Base-by-base conservation (phyloP, 441 rosid species). In the Pelargonium cotyledonis region DNA sequence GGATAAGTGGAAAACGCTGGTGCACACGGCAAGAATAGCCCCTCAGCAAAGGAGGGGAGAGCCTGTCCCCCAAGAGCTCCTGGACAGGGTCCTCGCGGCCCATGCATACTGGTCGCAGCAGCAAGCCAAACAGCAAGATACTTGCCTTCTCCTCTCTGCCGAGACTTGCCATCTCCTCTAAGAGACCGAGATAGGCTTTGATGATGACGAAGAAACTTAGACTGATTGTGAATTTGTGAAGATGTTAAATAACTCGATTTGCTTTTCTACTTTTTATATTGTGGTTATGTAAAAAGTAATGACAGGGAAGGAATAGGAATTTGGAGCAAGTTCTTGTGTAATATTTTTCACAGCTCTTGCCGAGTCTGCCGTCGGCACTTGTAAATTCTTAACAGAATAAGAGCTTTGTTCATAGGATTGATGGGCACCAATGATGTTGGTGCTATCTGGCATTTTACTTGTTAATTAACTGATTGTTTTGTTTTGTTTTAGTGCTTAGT, bases 1-100 rank as follows among this genome's bases (percentile, higher is more conserved):
- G 98, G 99, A 95, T 79, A 95, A 95, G 74, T 95, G 99, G 99
- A 95, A 92, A 82, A 92, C 98, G 14, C 86, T 95, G 62, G 95
- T 95, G 74, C 98, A 92, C 82, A 95, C 97, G 4, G 95, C 98
- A 55, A 90, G 88, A 80, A 95, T 92, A 81, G 82, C 97, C 57
- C 99, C 97, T 9, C 98, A 89, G 65, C 99, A 95, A 81, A 88
- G 99, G 85, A 85, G 99, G 81, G 98, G 97, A 73, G 97, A 90
- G 87, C 95, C 98, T 10, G 98, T 95, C 23, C 98, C 99, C 0
- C 97, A 95, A 80, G 98, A 90, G 75, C 93, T 95, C 53, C 65
- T 95, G 72, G 91, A 95, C 81, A 75, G 99, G 76, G 99, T 95
- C 26, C 79, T 92, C 21, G 80, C 80, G 2, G 98, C 96, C 1